Evolutionary conservation across 129 eudicot genomes (phyloP).

Genomic region (Lactuca saligna): DNA sequence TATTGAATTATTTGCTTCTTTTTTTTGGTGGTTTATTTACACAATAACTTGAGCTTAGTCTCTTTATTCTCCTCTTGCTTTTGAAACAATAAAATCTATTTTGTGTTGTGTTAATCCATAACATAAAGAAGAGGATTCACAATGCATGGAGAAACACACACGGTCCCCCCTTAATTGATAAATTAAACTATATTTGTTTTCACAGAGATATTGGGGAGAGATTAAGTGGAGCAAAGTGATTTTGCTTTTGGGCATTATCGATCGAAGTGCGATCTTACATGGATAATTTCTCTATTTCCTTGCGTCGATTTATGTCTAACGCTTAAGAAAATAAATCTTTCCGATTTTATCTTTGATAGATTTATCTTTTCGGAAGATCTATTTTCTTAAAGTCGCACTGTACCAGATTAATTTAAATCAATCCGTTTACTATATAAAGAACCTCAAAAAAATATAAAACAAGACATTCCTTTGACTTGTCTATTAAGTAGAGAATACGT

Average conservation of each 20-base stretch:
- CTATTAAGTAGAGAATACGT: background rate
- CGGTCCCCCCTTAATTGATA: constrained; percentile 13
- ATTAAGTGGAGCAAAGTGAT: constrained; percentile 37
- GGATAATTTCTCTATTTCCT: constrained; percentile 13
- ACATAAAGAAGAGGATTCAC: constrained; percentile 31
- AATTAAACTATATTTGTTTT: background rate
- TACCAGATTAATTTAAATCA: background rate
- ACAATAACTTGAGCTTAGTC: background rate
- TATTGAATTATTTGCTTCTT: background rate
- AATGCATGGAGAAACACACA: constrained; percentile 31
- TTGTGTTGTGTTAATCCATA: constrained; percentile 22
- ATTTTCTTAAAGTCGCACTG: constrained; percentile 14
- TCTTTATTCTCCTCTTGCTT: background rate
- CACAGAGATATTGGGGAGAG: constrained; percentile 30
- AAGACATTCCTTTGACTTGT: constrained; percentile 3
- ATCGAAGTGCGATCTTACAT: constrained; percentile 29
- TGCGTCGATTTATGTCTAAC: constrained; percentile 15
- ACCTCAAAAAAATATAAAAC: constrained; percentile 17
- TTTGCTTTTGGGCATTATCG: constrained; percentile 31
- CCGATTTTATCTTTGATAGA: background rate
- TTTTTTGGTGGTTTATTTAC: constrained; percentile 10
- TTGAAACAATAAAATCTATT: constrained; percentile 7
- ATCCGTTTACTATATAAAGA: constrained; percentile 23
- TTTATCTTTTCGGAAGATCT: background rate
- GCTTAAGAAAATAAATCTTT: constrained; percentile 11